Conservation (phyloP, 306 rosid species). For the Macrotyloma uniflorum region DNA sequence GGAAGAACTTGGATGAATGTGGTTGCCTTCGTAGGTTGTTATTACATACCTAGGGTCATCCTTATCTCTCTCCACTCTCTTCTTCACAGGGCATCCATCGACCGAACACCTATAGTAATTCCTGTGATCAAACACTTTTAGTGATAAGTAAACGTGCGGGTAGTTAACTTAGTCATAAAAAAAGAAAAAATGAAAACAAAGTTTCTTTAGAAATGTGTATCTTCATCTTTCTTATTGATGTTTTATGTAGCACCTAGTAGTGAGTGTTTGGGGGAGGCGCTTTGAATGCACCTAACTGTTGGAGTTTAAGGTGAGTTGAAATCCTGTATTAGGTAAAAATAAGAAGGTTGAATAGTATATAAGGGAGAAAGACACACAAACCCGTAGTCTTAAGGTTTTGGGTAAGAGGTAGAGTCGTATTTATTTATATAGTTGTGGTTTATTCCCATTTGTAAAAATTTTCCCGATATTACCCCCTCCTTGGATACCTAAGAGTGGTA, state of each 20-base stretch:
- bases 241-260: background rate
- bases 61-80: slow-evolving; percentile 93
- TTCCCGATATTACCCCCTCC: no score
- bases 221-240: background rate
- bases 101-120: slow-evolving; percentile 84
- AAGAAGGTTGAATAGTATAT: no score
- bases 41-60: slow-evolving; percentile 76
- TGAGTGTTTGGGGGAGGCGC: background rate
- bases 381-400: no score
- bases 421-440: no score
- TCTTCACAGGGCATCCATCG: slow-evolving; percentile 87
- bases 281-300: background rate
- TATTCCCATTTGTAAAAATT: no score
- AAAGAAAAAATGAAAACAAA: background rate
- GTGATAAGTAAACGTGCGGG: background rate
- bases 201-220: background rate
- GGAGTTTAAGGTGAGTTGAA: no score
- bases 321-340: no score
- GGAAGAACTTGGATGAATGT: slow-evolving; percentile 60
- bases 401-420: no score
- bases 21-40: slow-evolving; percentile 88
- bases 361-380: no score
- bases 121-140: slow-evolving; percentile 48
- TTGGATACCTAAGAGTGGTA: no score
- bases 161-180: background rate